phyloP scores from a whole-genome alignment of 352 stramenopile species.

The Phytophthora macrochlamydospora region DNA sequence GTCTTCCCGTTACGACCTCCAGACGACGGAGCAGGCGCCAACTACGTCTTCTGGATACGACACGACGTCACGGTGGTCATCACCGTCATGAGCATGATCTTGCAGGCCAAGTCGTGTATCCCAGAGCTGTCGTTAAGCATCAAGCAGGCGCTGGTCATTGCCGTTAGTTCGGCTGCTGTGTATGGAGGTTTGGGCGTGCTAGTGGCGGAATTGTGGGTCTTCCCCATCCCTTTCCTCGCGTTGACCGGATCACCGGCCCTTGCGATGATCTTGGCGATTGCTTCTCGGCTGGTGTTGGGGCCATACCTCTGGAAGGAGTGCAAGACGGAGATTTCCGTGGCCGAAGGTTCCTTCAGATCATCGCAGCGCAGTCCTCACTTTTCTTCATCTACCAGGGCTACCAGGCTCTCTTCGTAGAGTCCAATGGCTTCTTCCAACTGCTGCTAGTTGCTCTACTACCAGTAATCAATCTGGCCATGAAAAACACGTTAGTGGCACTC shows the following conservation, averaged over 20 bases:
- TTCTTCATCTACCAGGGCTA: slow-evolving; percentile 37
- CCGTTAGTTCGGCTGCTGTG: not conserved
- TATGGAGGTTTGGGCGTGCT: slow-evolving; percentile 7
- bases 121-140: slow-evolving; percentile 7
- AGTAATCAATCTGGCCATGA: slow-evolving; percentile 36
- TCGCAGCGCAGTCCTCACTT: slow-evolving; percentile 20
- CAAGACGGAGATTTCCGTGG: not conserved
- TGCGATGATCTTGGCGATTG: slow-evolving; percentile 8
- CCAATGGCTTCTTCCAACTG: not conserved
- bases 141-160: slow-evolving; percentile 8
- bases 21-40: slow-evolving; percentile 10
- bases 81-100: slow-evolving; percentile 1
- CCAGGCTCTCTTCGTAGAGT: slow-evolving; percentile 6
- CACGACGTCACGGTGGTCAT: slow-evolving; percentile 1
- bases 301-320: not conserved
- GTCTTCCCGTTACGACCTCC: slow-evolving; percentile 1
- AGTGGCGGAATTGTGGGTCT: slow-evolving; percentile 31
- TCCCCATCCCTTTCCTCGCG: slow-evolving; percentile 39
- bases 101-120: slow-evolving; percentile 11
- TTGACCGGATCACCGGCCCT: slow-evolving; percentile 22
- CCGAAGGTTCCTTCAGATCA: slow-evolving; percentile 14
- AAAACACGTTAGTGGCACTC: slow-evolving; percentile 29
- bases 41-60: slow-evolving; percentile 28
- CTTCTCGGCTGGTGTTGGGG: slow-evolving; percentile 4
- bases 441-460: slow-evolving; percentile 17